These are phyloP conservation scores for Apocynum venetum DNA, from an alignment of 257 asterid genomes.

Conservation along the genomic window DNA sequence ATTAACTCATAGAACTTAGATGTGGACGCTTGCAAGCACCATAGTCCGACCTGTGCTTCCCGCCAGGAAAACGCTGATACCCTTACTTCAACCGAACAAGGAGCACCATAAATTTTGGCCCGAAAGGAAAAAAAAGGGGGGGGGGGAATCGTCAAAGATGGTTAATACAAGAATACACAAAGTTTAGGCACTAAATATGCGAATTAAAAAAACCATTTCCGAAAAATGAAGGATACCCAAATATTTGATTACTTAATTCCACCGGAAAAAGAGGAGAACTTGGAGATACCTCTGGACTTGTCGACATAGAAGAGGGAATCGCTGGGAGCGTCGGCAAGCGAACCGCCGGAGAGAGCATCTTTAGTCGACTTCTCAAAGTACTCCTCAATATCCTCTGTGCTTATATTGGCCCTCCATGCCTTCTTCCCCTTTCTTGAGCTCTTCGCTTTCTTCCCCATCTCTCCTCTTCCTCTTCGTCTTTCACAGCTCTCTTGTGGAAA, in stretches of 20 bases:
- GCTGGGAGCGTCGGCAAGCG: conserved; percentile 65
- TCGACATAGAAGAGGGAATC: conserved; percentile 76
- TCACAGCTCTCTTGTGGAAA: background rate
- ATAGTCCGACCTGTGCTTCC: background rate
- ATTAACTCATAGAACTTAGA: background rate
- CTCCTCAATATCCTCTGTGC: conserved; percentile 82
- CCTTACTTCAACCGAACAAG: background rate
- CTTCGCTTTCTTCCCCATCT: conserved; percentile 82
- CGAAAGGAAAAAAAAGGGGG: too few relatives aligned
- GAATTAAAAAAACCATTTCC: background rate
- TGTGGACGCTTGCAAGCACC: background rate
- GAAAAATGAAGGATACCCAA: background rate
- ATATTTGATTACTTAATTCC: background rate
- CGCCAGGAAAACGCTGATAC: background rate
- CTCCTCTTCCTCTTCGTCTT: background rate
- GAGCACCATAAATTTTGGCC: background rate
- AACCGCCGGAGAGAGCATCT: conserved; percentile 93
- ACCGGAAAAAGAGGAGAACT: background rate
- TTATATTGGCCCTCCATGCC: conserved; percentile 95
- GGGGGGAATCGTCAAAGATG: too few relatives aligned
- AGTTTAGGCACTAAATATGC: too few relatives aligned
- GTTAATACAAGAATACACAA: too few relatives aligned
- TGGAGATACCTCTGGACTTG: conserved; percentile 63
- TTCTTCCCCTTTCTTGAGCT: conserved; percentile 92
- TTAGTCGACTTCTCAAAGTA: conserved; percentile 78